These are phyloP conservation scores for Agaricales sp. DNA, from an alignment of 1,284 basidiomycete genomes.

Conservation along the genomic window DNA sequence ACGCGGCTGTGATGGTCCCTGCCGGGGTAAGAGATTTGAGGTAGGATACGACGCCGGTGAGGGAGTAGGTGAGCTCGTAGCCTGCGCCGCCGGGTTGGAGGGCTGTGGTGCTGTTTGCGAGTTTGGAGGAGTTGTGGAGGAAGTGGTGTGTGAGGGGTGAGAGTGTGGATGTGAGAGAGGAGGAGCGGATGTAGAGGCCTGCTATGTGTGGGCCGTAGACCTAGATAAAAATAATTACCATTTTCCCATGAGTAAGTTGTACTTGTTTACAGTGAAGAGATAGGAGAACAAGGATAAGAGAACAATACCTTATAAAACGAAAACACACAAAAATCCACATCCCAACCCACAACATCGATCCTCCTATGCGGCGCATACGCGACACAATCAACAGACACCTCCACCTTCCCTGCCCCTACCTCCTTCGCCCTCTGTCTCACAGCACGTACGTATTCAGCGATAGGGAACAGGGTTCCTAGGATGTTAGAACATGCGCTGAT, in stretches of 20 bases:
- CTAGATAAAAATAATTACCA: constrained; percentile 21
- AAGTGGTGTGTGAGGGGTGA: constrained; percentile 63
- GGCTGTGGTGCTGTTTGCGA: no score
- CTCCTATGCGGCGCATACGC: constrained; percentile 69
- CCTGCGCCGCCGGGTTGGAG: constrained; percentile 58
- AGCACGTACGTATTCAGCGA: constrained; percentile 44
- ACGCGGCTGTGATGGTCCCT: constrained; percentile 35
- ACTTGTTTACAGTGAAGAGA: constrained; percentile 3
- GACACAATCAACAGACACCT: constrained; percentile 67
- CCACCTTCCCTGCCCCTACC: constrained; percentile 48
- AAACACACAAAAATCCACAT: constrained; percentile 64
- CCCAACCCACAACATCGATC: constrained; percentile 66
- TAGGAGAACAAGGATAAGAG: neutral
- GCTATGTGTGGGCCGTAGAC: constrained; percentile 70
- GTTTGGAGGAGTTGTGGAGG: constrained; percentile 49
- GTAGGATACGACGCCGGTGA: constrained; percentile 54
- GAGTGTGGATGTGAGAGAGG: constrained; percentile 37
- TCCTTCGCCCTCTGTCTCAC: constrained; percentile 39
- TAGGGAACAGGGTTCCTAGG: constrained; percentile 55
- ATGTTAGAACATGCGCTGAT: constrained; percentile 73
- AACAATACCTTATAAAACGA: constrained; percentile 62
- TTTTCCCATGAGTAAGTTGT: no score
- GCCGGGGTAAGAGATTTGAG: constrained; percentile 46
- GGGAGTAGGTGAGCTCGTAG: constrained; percentile 58
- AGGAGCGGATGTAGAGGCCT: constrained; percentile 46